Evolutionary conservation across 192 early-diverging fungal species (phyloP).

Genomic region (Cladochytrium replicatum): DNA sequence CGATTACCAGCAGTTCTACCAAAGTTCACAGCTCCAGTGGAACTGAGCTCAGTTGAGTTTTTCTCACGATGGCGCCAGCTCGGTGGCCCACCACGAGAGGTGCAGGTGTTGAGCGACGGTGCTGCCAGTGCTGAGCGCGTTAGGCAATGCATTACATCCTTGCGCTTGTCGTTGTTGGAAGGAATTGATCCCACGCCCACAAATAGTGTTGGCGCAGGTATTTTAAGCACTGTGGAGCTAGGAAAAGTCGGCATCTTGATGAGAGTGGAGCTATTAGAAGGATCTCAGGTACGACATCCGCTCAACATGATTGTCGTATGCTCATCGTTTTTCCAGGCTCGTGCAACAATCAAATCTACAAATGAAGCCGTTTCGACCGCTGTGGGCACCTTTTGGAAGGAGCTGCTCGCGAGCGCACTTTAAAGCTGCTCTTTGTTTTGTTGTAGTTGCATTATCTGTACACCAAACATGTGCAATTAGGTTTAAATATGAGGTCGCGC

Average conservation of each 20-base stretch:
- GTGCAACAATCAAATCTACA: conserved; percentile 82
- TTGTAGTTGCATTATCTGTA: no score
- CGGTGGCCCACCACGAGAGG: conserved; percentile 76
- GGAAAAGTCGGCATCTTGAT: conserved; percentile 88
- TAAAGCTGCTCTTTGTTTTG: no score
- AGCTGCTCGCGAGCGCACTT: no score
- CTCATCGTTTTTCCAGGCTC: no score
- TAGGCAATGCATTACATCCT: conserved; percentile 49
- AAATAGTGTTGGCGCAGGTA: conserved; percentile 84
- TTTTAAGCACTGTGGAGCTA: conserved; percentile 59
- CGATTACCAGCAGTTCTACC: conserved; percentile 68
- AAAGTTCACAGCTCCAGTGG: conserved; percentile 82
- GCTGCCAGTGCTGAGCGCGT: conserved; percentile 31
- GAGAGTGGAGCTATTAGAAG: conserved; percentile 75
- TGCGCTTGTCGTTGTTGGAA: conserved; percentile 65
- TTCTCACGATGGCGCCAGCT: conserved; percentile 94
- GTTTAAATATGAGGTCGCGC: no score
- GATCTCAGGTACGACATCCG: neutral
- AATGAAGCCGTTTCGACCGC: conserved; percentile 62
- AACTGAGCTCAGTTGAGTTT: conserved; percentile 66
- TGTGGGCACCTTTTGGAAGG: conserved; percentile 14
- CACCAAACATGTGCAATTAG: no score
- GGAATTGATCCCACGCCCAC: conserved; percentile 80
- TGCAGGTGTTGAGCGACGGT: conserved; percentile 56
- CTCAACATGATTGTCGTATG: neutral